Conservation (phyloP, 2,329 filamentous ascomycete genomes). For the Colletotrichum acutatum region DNA sequence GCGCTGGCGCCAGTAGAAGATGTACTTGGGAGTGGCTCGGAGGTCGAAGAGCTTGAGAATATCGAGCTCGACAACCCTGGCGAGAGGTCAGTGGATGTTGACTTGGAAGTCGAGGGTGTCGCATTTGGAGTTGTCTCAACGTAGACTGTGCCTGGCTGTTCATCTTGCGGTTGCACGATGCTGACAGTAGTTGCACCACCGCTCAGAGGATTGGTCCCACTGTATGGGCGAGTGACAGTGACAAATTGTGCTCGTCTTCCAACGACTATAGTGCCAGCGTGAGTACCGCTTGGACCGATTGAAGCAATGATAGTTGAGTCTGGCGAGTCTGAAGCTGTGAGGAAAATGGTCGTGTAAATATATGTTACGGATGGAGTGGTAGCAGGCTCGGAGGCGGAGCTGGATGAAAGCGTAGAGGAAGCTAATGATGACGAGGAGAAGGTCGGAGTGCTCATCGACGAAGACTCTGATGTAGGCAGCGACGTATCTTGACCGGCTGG, state of each 20-base stretch:
- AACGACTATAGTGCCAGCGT: slow-evolving; percentile 7
- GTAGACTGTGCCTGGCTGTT: slow-evolving; percentile 12
- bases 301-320: slow-evolving; percentile 4
- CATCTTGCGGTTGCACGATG: slow-evolving; percentile 19
- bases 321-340: not conserved
- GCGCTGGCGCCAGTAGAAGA: not conserved
- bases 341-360: slow-evolving; percentile 21
- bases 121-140: slow-evolving; percentile 17
- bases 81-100: not conserved
- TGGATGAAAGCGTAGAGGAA: not conserved
- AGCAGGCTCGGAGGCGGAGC: slow-evolving; percentile 17
- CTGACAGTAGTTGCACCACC: slow-evolving; percentile 14
- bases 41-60: not conserved
- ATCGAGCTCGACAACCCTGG: not conserved
- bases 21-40: not conserved
- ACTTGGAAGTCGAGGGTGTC: not conserved
- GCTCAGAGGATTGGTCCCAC: not conserved
- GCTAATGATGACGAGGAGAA: not conserved
- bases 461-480: not conserved
- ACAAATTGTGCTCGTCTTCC: slow-evolving; percentile 15
- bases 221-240: slow-evolving; percentile 16
- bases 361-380: not conserved
- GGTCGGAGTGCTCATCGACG: not conserved
- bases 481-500: not conserved
- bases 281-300: slow-evolving; percentile 2